Conservation (phyloP, 306 rosid species). For the Luffa aegyptiaca region DNA sequence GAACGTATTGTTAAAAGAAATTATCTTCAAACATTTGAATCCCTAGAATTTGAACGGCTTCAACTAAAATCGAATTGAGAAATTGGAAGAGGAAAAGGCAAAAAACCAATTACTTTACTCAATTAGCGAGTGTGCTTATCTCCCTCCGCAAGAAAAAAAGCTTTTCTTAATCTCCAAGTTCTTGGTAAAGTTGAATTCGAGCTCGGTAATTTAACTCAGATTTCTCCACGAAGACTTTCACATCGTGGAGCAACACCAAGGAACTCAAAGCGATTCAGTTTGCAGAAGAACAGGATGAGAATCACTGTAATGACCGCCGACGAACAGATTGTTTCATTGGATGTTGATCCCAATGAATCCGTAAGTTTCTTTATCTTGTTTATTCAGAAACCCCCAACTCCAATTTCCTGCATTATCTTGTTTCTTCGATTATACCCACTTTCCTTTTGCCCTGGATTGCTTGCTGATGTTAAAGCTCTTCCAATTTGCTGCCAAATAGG, state of each 20-base stretch:
- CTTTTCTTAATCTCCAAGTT: neutral
- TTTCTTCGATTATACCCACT: neutral
- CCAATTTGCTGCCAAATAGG: slow-evolving; percentile 26
- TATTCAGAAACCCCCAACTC: neutral
- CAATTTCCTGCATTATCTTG: neutral
- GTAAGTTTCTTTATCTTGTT: slow-evolving; percentile 26
- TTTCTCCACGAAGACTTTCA: neutral
- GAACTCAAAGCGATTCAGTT: neutral
- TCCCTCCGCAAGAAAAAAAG: neutral
- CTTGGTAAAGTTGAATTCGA: neutral
- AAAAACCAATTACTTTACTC: neutral
- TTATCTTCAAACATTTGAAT: neutral
- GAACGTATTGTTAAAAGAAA: too few species aligned
- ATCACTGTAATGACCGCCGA: slow-evolving; percentile 90
- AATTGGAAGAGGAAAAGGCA: neutral
- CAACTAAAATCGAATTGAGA: neutral
- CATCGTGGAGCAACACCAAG: neutral
- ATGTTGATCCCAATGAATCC: slow-evolving; percentile 88
- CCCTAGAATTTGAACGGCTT: neutral
- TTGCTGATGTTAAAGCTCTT: neutral
- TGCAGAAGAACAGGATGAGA: slow-evolving; percentile 42
- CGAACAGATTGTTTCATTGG: slow-evolving; percentile 64
- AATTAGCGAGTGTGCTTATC: neutral
- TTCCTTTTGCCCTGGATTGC: neutral
- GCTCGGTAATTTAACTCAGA: neutral